Conservation (phyloP, 768 basidiomycete species). For the Psilocybe sp. region DNA sequence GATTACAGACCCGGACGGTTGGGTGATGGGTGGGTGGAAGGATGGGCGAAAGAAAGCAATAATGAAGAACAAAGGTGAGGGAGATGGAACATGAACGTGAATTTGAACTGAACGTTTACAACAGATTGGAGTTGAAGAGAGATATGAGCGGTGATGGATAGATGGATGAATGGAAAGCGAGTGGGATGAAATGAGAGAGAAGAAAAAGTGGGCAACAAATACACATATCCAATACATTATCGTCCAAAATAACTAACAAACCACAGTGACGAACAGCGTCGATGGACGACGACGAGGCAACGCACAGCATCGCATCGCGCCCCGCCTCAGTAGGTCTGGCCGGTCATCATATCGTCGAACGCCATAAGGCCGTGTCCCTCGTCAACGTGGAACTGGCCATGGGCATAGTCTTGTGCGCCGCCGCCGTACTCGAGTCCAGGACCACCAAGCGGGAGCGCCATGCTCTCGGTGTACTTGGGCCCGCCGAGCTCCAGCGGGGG, state of each 20-base stretch:
- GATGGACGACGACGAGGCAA: slow-evolving; percentile 20
- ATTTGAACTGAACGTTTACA: slow-evolving; percentile 27
- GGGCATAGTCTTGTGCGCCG: slow-evolving; percentile 27
- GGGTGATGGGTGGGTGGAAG: slow-evolving; percentile 9
- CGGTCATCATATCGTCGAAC: slow-evolving; percentile 44
- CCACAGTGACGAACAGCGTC: slow-evolving; percentile 2
- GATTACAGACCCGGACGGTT: slow-evolving; percentile 25
- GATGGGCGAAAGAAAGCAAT: slow-evolving; percentile 12
- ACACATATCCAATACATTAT: slow-evolving; percentile 28
- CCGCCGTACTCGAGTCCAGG: slow-evolving; percentile 29
- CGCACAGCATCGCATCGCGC: slow-evolving; percentile 31
- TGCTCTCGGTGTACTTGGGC: slow-evolving; percentile 37
- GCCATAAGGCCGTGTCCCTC: slow-evolving; percentile 24
- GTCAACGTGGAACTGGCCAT: slow-evolving; percentile 19
- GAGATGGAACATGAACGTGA: slow-evolving; percentile 1
- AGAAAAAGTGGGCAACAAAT: slow-evolving; percentile 18
- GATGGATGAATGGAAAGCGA: slow-evolving; percentile 4
- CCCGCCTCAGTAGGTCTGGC: slow-evolving; percentile 25
- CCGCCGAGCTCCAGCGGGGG: slow-evolving; percentile 62
- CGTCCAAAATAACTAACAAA: slow-evolving; percentile 16
- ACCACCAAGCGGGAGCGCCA: slow-evolving; percentile 17
- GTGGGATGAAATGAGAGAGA: slow-evolving; percentile 8
- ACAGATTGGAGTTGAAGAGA: slow-evolving; percentile 15
- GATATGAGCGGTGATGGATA: slow-evolving; percentile 5
- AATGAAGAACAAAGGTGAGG: slow-evolving; percentile 1